Conservation (phyloP, 179 eudicot species). For the Beta corolliflora region DNA sequence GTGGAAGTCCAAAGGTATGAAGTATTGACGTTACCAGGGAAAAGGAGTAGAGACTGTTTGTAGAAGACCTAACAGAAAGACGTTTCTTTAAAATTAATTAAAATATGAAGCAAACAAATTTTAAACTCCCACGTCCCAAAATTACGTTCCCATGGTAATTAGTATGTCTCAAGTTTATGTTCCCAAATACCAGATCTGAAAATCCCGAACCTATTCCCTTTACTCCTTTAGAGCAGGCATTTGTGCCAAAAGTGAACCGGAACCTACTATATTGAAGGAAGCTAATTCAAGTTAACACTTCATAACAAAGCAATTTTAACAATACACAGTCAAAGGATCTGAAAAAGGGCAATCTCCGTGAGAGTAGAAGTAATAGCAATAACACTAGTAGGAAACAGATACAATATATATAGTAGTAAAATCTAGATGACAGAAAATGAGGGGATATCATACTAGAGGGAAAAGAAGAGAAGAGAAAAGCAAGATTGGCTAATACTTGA, state of each 20-base stretch:
- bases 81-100: neutral
- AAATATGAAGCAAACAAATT: neutral
- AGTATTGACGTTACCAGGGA: neutral
- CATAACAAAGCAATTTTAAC: neutral
- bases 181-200: no score
- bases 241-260: neutral
- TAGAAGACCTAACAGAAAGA: no score
- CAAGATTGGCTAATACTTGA: no score
- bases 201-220: neutral
- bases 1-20: neutral
- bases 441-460: neutral
- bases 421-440: neutral
- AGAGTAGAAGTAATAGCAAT: neutral
- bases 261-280: neutral
- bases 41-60: no score
- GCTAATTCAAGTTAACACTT: no score
- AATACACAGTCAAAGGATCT: neutral
- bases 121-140: neutral
- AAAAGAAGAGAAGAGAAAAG: neutral
- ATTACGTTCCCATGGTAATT: neutral
- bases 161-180: neutral
- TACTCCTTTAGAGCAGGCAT: no score
- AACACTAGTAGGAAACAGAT: neutral
- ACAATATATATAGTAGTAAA: neutral
- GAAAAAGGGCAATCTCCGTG: neutral